Base-by-base conservation (phyloP, 257 asterid species). In the Anisodus tanguticus region DNA sequence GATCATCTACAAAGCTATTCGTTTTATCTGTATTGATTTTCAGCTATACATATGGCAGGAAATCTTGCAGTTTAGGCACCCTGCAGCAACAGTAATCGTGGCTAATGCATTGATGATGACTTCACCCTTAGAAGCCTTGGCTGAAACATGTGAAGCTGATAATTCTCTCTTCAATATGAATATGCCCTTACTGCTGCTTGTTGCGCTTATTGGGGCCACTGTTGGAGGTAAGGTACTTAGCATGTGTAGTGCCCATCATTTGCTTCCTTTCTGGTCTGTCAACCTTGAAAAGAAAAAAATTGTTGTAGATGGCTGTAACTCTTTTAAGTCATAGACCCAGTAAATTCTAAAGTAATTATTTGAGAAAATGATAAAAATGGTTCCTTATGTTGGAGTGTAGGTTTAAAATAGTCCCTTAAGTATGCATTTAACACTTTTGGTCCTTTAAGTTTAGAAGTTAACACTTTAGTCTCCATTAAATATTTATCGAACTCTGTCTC, bases 131-230 rank as follows among this genome's bases (percentile, higher is more conserved):
- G 86, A 92, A 84, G 98, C 94, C 62, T 89, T 97, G 70, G 99
- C 98, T 49, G 98, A 95, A 88, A 92, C 99, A 57, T 97, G 98
- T 86, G 97, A 90, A 90, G 89, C 92, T 69, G 91, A 90, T 63
- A 88, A 87, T 69, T 90, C 97, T 6, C 83, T 88, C 43, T 76
- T 90, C 80, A 79, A 11, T 57, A 74, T 74, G 80, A 74, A 90
- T 85, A 97, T 94, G 98, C 98, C 99, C 1, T 82, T 97, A 92
- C 90, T 97, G 86, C 97, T 97, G 69, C 71, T 93, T 16, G 96
- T 97, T 88, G 91, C 99, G 79, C 94, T 94, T 84, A 35, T 93
- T 57, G 99, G 99, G 83, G 98, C 99, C 82, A 92, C 99, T 10
- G 99, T 97, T 35, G 99, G 99, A 90, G 99, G 99, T 97, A 86